Evolutionary conservation across 225 moss, liverwort and hornwort genomes (phyloP), one percentile per base, ranked within the genome.

Genomic region (Bryum argenteum): DNA sequence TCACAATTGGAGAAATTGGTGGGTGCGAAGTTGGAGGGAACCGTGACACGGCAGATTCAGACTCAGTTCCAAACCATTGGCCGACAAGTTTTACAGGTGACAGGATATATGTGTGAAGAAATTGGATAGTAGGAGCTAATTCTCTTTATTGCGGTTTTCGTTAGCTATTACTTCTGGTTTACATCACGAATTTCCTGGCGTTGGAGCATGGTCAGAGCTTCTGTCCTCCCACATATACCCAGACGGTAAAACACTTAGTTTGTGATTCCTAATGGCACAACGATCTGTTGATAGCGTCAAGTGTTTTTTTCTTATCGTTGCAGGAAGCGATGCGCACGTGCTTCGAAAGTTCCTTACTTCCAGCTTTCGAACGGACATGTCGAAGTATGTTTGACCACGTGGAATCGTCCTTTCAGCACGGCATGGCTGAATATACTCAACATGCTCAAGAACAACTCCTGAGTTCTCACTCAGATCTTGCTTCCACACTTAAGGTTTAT

Each of bases 321-420:
- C 89, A 97, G 97, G 97, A 94, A 57, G 82, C 94, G 47, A 79
- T 97, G 57, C 90, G 91, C 23, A 72, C 91, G 16, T 90, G 90
- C 20, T 89, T 97, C 79, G 97, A 97, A 83, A 80, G 85, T 53
- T 80, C 94, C 43, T 84, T 97, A 9, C 86, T 97, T 45, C 97
- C 97, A 63, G 89, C 87, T 28, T 93, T 97, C 65, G 97, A 97
- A 77, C 84, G 97, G 47, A 89, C 94, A 44, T 97, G 94, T 75
- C 91, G 76, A 79, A 83, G 89, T 63, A 97, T 97, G 97, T 94
- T 97, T 69, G 89, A 94, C 64, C 94, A 97, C 76, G 87, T 97
- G 53, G 94, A 97, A 72, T 80, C 89, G 53, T 89, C 94, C 19
- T 90, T 97, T 70, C 94, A 91, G 61, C 82, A 87, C 38, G 97